Evolutionary conservation across 257 asterid species (phyloP).

Genomic region (Plantago ovata): DNA sequence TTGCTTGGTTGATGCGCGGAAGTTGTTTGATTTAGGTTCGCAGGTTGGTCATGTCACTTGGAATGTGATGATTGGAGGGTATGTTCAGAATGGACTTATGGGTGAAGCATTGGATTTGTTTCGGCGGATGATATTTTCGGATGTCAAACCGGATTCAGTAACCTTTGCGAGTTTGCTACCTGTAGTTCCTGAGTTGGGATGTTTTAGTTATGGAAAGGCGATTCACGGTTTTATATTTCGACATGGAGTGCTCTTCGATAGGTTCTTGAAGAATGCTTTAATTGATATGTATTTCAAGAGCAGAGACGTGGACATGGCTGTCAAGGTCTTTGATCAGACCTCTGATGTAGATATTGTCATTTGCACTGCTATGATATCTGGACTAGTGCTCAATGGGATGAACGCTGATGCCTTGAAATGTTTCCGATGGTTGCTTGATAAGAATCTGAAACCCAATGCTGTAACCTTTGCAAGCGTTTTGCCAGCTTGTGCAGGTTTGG

Average conservation of each 20-base stretch:
- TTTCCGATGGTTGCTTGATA: conserved; percentile 43
- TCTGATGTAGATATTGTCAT: conserved; percentile 56
- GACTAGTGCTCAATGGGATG: conserved; percentile 72
- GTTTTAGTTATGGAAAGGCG: conserved; percentile 48
- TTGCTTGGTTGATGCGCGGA: conserved; percentile 49
- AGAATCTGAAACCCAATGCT: conserved; percentile 73
- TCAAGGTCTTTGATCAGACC: conserved; percentile 45
- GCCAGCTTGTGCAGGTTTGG: conserved; percentile 88
- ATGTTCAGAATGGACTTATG: conserved; percentile 66
- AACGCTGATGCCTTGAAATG: conserved; percentile 56
- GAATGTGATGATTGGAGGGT: conserved; percentile 88
- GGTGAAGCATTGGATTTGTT: conserved; percentile 52
- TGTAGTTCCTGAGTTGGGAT: conserved; percentile 41
- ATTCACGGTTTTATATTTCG: conserved; percentile 67
- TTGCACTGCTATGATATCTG: conserved; percentile 82
- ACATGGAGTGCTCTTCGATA: conserved; percentile 48
- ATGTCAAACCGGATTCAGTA: conserved; percentile 59
- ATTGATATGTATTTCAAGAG: conserved; percentile 82
- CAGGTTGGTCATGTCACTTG: conserved; percentile 51
- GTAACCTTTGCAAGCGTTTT: conserved; percentile 74
- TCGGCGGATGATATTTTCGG: conserved; percentile 39
- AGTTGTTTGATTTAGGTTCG: conserved; percentile 44
- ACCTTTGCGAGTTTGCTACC: conserved; percentile 87
- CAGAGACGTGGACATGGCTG: conserved; percentile 55
- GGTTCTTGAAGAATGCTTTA: conserved; percentile 77